Evolutionary conservation across 1,284 basidiomycete species (phyloP).

Genomic region (Ceratobasidium theobromae): DNA sequence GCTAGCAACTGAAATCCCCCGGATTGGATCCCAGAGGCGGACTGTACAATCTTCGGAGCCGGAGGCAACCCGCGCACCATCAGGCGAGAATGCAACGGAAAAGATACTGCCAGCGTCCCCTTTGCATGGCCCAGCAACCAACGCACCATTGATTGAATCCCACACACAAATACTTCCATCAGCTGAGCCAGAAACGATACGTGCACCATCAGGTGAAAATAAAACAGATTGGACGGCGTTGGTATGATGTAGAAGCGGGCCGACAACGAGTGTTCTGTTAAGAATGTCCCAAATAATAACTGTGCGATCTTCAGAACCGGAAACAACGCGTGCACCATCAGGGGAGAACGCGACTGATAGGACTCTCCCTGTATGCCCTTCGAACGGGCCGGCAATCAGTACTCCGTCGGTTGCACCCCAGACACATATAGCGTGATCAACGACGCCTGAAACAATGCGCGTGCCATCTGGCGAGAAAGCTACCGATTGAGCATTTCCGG

Average conservation of each 20-base stretch:
- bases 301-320: too few relatives aligned
- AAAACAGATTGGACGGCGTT: background rate
- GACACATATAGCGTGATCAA: too few relatives aligned
- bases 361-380: too few relatives aligned
- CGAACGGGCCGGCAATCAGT: background rate
- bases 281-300: too few relatives aligned
- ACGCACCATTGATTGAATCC: background rate
- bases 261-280: background rate
- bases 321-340: too few relatives aligned
- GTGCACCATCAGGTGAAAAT: background rate
- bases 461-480: too few relatives aligned
- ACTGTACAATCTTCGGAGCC: conserved; percentile 22
- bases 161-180: conserved; percentile 22
- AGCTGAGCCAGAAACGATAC: conserved; percentile 10
- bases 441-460: too few relatives aligned
- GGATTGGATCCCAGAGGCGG: conserved; percentile 4
- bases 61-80: conserved; percentile 1
- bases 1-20: background rate
- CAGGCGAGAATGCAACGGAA: conserved; percentile 18
- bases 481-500: too few relatives aligned
- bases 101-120: background rate
- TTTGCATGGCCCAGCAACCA: too few relatives aligned
- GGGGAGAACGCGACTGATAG: too few relatives aligned
- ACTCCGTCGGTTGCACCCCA: too few relatives aligned
- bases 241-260: background rate